Conservation (phyloP, 2,329 filamentous ascomycete genomes). For the Penicillium sclerotigenum region DNA sequence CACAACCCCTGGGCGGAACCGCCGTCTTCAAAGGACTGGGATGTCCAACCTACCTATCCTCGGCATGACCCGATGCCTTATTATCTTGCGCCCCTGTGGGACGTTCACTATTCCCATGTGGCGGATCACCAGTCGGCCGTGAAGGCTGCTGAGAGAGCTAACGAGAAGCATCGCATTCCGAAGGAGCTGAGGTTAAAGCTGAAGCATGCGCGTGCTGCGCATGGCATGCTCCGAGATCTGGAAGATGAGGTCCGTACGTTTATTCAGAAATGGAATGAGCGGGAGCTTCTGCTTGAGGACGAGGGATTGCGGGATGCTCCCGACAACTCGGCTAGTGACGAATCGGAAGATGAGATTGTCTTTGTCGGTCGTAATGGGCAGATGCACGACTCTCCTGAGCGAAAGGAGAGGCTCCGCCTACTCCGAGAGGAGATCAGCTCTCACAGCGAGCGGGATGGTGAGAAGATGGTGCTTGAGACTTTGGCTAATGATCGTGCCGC, state of each 20-base stretch:
- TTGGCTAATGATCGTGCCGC: conserved; percentile 71
- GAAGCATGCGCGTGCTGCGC: conserved; percentile 76
- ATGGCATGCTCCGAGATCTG: conserved; percentile 74
- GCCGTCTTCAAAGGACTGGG: conserved; percentile 78
- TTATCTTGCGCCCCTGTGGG: conserved; percentile 84
- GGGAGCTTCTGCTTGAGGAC: conserved; percentile 48
- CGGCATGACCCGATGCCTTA: conserved; percentile 74
- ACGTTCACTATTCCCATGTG: conserved; percentile 52
- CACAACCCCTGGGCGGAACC: conserved; percentile 83
- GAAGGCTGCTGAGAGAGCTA: conserved; percentile 41
- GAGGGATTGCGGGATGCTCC: conserved; percentile 48
- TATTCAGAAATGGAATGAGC: conserved; percentile 59
- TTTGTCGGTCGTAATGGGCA: conserved; percentile 72
- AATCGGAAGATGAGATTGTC: conserved; percentile 81
- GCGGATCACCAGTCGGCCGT: conserved; percentile 35
- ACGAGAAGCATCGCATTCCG: conserved; percentile 57
- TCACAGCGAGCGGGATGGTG: conserved; percentile 49
- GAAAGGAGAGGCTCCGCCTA: conserved; percentile 53
- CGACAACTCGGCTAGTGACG: conserved; percentile 39
- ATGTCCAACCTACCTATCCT: conserved; percentile 75
- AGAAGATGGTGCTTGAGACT: conserved; percentile 77
- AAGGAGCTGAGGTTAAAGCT: conserved; percentile 75
- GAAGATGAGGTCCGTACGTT: conserved; percentile 81
- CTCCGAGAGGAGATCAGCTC: conserved; percentile 30
- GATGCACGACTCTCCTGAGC: conserved; percentile 58